These are phyloP conservation scores for Exophiala spinifera DNA, from an alignment of 2,329 filamentous ascomycete species.

Conservation along the genomic window DNA sequence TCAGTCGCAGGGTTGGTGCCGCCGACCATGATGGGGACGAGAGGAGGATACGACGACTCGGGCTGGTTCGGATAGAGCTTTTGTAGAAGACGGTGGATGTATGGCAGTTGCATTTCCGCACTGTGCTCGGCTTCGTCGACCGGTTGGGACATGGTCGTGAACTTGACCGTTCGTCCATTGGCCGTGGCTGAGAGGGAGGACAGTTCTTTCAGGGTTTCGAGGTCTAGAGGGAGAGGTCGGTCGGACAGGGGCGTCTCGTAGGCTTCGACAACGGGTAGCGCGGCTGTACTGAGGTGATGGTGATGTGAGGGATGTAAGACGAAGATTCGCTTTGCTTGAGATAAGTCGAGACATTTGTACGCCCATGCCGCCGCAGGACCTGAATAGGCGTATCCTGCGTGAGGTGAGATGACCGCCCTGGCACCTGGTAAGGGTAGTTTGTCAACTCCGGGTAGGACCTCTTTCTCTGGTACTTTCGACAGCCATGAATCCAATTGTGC, in stretches of 20 bases:
- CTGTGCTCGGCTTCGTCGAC: conserved; percentile 85
- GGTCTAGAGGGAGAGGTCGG: conserved; percentile 45
- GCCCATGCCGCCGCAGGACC: conserved; percentile 91
- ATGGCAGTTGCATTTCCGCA: conserved; percentile 94
- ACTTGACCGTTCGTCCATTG: conserved; percentile 31
- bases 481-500: conserved; percentile 72
- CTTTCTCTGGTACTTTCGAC: conserved; percentile 62
- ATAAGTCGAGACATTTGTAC: conserved; percentile 83
- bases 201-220: conserved; percentile 41
- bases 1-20: conserved; percentile 66
- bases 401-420: conserved; percentile 85
- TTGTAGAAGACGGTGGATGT: conserved; percentile 75
- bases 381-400: conserved; percentile 91
- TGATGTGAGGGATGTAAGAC: conserved; percentile 91
- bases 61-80: conserved; percentile 50
- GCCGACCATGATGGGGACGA: conserved; percentile 85
- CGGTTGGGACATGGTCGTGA: conserved; percentile 56
- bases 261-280: conserved; percentile 67
- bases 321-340: conserved; percentile 82
- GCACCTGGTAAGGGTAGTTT: conserved; percentile 69
- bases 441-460: conserved; percentile 56
- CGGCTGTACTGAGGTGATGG: conserved; percentile 72
- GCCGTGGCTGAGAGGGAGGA: conserved; percentile 32
- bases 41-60: conserved; percentile 60
- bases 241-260: conserved; percentile 45